Conservation (phyloP, 225 moss, liverwort and hornwort genomes). For the Pseudoscleropodium purum region DNA sequence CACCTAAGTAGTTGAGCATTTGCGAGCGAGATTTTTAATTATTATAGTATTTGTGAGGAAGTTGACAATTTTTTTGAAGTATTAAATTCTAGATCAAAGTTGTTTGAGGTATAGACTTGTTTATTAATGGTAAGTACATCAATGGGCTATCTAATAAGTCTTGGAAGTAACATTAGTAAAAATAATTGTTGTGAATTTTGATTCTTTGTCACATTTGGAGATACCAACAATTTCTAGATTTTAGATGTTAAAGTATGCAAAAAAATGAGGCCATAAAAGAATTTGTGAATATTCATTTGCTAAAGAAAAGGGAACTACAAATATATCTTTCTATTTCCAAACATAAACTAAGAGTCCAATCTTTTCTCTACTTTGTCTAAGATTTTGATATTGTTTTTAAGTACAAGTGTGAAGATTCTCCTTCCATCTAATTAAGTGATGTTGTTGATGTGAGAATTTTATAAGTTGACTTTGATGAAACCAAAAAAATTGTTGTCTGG, state of each 20-base stretch:
- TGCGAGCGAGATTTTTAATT: no score
- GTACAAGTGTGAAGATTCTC: background rate
- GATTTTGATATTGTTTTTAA: background rate
- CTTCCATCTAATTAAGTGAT: background rate
- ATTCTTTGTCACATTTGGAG: no score
- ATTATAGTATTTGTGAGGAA: no score
- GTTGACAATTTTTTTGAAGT: no score
- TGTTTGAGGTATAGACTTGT: no score
- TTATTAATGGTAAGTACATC: no score
- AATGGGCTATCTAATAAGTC: no score
- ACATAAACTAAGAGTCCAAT: background rate
- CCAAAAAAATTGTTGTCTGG: background rate
- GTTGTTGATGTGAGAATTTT: accelerated
- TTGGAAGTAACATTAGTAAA: no score
- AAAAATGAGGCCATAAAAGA: background rate
- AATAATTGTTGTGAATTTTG: accelerated
- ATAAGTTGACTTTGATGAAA: background rate
- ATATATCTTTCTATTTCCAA: accelerated
- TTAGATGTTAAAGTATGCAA: background rate
- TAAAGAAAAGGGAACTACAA: background rate
- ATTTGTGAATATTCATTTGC: background rate
- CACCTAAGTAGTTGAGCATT: no score
- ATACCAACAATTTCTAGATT: background rate
- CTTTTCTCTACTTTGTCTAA: background rate
- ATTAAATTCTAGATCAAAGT: no score